A percentile compares a stretch with the other conserved stretches of the same genome.
These are phyloP conservation scores for Cotoneaster glaucophyllus DNA, from an alignment of 306 rosid genomes.

Conservation along the genomic window DNA sequence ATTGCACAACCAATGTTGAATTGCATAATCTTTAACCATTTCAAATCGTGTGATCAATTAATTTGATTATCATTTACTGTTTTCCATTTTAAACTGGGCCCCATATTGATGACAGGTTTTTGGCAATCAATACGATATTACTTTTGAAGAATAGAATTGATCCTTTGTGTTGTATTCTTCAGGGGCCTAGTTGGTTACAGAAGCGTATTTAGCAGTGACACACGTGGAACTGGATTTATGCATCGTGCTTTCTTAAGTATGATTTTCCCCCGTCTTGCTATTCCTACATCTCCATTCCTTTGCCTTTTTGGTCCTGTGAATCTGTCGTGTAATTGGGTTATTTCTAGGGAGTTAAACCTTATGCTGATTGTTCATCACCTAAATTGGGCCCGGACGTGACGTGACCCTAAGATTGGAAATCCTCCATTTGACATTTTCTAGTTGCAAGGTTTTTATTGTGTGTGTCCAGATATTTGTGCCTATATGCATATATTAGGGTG, in stretches of 20 bases:
- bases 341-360: not conserved
- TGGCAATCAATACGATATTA: not conserved
- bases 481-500: not conserved
- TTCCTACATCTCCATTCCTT: not conserved
- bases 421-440: not conserved
- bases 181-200: slow-evolving; percentile 99
- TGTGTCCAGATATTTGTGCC: not conserved
- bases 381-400: not conserved
- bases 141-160: not conserved
- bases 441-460: not conserved
- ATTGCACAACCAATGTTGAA: not conserved
- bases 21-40: not conserved
- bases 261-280: not conserved
- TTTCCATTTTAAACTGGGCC: not conserved
- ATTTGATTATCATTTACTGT: not conserved
- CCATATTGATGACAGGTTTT: not conserved
- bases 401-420: not conserved
- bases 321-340: not conserved
- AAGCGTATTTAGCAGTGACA: slow-evolving; percentile 95
- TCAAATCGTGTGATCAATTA: not conserved
- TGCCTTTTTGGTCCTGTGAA: not conserved
- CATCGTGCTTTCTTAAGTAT: slow-evolving; percentile 93
- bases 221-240: slow-evolving; percentile 99
- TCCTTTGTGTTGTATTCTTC: slow-evolving; percentile 24
- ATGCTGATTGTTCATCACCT: not conserved